phyloP scores from a whole-genome alignment of 129 eudicot species.

The Glebionis coronaria region DNA sequence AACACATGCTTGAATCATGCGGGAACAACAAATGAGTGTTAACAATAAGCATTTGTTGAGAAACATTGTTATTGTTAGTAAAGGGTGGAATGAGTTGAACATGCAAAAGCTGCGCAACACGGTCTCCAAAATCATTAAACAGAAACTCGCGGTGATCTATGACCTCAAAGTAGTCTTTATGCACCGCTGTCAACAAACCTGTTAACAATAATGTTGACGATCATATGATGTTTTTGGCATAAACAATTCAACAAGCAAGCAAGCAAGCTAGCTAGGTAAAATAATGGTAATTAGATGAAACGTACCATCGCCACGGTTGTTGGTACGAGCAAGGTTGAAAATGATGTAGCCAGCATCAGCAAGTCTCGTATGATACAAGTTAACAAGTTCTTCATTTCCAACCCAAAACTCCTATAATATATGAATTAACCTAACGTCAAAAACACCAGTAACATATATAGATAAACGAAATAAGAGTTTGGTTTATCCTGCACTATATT shows the following conservation, averaged over 20 bases:
- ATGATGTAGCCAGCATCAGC: constrained; percentile 41
- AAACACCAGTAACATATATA: too few relatives aligned
- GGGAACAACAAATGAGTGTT: constrained; percentile 60
- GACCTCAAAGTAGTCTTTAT: constrained; percentile 39
- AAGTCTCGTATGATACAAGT: constrained; percentile 51
- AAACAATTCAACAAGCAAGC: too few relatives aligned
- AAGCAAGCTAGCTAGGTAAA: too few relatives aligned
- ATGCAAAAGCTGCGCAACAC: constrained; percentile 59
- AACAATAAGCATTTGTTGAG: constrained; percentile 37
- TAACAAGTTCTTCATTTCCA: constrained; percentile 47
- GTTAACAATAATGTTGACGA: not conserved
- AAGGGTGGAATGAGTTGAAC: constrained; percentile 35
- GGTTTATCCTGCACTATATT: too few relatives aligned
- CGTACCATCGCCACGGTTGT: constrained; percentile 57
- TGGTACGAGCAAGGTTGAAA: constrained; percentile 48
- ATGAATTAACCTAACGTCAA: not conserved
- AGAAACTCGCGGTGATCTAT: constrained; percentile 43
- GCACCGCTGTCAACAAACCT: constrained; percentile 59
- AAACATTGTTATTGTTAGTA: constrained; percentile 20
- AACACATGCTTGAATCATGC: constrained; percentile 57
- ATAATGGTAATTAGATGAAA: too few relatives aligned
- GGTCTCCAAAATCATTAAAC: constrained; percentile 53
- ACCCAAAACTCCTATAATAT: constrained; percentile 51
- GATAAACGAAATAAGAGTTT: too few relatives aligned
- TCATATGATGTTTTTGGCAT: too few relatives aligned